A percentile compares a stretch with the other conserved stretches of the same genome.
These are phyloP conservation scores for Chaetomiaceae sp. DNA, from an alignment of 2,329 filamentous ascomycete species.

Conservation along the genomic window DNA sequence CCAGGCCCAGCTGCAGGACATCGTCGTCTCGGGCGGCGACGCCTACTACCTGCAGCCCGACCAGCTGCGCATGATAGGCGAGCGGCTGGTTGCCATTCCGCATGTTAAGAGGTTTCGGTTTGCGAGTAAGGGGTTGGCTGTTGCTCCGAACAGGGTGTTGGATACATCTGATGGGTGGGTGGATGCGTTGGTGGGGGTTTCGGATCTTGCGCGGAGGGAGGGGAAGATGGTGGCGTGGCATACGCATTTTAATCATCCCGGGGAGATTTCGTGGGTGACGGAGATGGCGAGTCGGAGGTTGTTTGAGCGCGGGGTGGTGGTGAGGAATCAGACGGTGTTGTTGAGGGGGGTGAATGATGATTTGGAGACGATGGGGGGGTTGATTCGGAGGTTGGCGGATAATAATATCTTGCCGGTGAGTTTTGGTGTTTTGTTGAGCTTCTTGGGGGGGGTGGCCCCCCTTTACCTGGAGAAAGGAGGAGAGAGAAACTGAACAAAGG, in stretches of 20 bases:
- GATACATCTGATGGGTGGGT: conserved; percentile 50
- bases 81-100: conserved; percentile 50
- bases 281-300: conserved; percentile 46
- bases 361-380: conserved; percentile 44
- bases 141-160: conserved; percentile 52
- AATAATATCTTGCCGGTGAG: conserved; percentile 53
- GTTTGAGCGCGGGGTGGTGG: conserved; percentile 46
- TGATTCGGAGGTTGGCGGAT: conserved; percentile 51
- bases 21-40: conserved; percentile 61
- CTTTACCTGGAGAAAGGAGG: too few species aligned
- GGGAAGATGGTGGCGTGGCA: conserved; percentile 59
- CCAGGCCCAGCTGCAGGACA: conserved; percentile 47
- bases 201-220: conserved; percentile 43
- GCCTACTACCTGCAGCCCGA: conserved; percentile 52
- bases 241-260: conserved; percentile 61
- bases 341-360: conserved; percentile 56
- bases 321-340: conserved; percentile 58
- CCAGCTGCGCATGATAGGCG: conserved; percentile 49
- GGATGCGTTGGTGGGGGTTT: conserved; percentile 46
- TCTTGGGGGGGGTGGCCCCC: too few species aligned
- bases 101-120: conserved; percentile 57
- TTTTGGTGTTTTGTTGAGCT: not conserved
- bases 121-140: conserved; percentile 57
- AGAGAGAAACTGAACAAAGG: too few species aligned
- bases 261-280: conserved; percentile 58